These are phyloP conservation scores for Mycena sanguinolenta DNA, from an alignment of 768 basidiomycete species.

Conservation along the genomic window DNA sequence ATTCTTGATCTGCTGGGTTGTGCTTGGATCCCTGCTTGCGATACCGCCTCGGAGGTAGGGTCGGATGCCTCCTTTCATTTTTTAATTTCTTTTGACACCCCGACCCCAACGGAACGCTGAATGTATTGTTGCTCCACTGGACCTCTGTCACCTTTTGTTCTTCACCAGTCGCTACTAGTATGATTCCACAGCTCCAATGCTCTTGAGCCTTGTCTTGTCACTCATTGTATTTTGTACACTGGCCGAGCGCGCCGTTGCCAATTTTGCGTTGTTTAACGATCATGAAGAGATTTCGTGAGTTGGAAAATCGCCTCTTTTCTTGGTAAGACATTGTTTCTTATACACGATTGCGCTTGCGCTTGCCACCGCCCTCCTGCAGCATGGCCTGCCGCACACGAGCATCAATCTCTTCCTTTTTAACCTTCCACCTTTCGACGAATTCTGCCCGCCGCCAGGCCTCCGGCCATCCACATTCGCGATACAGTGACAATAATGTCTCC, in stretches of 20 bases:
- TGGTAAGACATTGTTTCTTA: no score
- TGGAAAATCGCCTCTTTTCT: no score
- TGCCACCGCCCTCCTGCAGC: neutral
- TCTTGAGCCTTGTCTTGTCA: conserved; percentile 17
- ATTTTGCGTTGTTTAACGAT: neutral
- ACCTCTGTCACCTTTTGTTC: neutral
- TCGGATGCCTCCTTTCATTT: neutral
- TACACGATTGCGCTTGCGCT: no score
- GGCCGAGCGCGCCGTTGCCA: neutral
- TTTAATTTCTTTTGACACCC: neutral
- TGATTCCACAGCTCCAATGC: neutral
- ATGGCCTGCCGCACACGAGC: neutral
- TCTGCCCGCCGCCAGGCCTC: conserved; percentile 23
- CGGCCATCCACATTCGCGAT: conserved; percentile 27
- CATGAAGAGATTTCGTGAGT: no score
- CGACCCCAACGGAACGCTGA: neutral
- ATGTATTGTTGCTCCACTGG: neutral
- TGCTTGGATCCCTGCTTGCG: conserved; percentile 58
- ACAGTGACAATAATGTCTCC: conserved; percentile 2
- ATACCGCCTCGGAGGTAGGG: conserved; percentile 43
- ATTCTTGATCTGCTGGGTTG: conserved; percentile 56
- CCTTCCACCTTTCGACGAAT: conserved; percentile 14
- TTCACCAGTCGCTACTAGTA: neutral
- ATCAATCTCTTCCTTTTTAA: neutral
- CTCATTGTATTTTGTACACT: conserved; percentile 7